phyloP scores from a whole-genome alignment of 1,284 basidiomycete genomes.

The Sporisorium graminicola region DNA sequence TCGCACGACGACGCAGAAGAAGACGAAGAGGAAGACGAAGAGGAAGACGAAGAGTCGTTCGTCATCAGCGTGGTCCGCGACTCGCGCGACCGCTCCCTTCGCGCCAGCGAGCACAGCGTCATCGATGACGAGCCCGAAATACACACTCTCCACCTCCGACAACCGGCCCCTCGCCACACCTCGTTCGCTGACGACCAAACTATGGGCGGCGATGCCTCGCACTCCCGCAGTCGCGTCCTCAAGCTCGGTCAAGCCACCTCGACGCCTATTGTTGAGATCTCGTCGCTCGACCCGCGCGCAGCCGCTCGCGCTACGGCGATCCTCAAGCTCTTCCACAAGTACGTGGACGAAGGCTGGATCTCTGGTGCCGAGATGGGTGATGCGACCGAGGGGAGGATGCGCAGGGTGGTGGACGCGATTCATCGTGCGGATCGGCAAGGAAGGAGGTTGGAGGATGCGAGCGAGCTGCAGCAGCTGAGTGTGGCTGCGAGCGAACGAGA shows the following conservation, averaged over 20 bases:
- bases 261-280: constrained; percentile 61
- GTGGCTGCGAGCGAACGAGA: neutral
- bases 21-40: neutral
- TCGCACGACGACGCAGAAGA: neutral
- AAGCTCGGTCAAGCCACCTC: constrained; percentile 55
- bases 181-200: neutral
- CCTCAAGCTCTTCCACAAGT: constrained; percentile 62
- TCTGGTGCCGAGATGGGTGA: constrained; percentile 26
- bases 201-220: constrained; percentile 26
- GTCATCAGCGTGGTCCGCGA: constrained; percentile 31
- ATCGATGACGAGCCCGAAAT: constrained; percentile 30
- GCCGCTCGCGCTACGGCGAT: constrained; percentile 64
- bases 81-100: constrained; percentile 20
- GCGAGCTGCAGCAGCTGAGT: constrained; percentile 4
- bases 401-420: constrained; percentile 39
- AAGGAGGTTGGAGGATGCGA: constrained; percentile 7
- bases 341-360: constrained; percentile 62
- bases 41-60: neutral
- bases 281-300: constrained; percentile 56
- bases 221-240: constrained; percentile 49
- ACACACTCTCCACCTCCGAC: constrained; percentile 43
- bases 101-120: constrained; percentile 17
- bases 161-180: constrained; percentile 10
- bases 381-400: constrained; percentile 27
- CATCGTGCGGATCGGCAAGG: constrained; percentile 16